Evolutionary conservation across 23 red algal genomes (phyloP).

Genomic region (Gracilaria gracilis): DNA sequence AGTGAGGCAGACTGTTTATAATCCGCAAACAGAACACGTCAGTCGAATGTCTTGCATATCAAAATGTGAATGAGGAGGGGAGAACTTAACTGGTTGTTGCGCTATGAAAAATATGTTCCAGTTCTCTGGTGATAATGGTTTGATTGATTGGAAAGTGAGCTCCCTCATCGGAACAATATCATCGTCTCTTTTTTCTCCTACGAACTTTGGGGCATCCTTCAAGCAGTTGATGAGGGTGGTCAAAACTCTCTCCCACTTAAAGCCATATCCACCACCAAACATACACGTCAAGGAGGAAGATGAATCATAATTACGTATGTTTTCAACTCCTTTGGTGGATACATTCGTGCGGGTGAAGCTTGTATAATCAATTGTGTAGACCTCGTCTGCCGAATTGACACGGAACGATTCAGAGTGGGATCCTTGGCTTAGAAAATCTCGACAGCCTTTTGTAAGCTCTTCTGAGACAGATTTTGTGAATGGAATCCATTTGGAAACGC

Average conservation of each 20-base stretch:
- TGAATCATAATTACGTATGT: not conserved
- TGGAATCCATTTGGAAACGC: not conserved
- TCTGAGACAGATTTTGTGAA: not conserved
- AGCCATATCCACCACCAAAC: slow-evolving; percentile 15
- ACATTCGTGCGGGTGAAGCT: not conserved
- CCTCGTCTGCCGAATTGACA: not conserved
- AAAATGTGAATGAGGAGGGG: not conserved
- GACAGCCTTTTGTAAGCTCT: not conserved
- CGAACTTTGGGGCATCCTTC: not conserved
- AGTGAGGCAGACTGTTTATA: not conserved
- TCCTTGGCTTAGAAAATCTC: not conserved
- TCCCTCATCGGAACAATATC: not conserved
- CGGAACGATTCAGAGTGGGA: not conserved
- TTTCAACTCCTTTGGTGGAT: not conserved
- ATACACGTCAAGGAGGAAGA: not conserved
- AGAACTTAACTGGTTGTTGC: not conserved
- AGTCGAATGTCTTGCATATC: too few relatives aligned
- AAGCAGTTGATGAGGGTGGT: not conserved
- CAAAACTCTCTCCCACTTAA: not conserved
- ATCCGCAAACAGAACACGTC: not conserved
- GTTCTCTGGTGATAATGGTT: not conserved
- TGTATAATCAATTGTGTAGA: not conserved
- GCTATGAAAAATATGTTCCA: not conserved
- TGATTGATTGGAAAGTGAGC: slow-evolving; percentile 7
- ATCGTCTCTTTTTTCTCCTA: not conserved